Evolutionary conservation across 2,329 filamentous ascomycete species (phyloP), one percentile per base, ranked within the genome.

Genomic region (Herpotrichia juniperi): DNA sequence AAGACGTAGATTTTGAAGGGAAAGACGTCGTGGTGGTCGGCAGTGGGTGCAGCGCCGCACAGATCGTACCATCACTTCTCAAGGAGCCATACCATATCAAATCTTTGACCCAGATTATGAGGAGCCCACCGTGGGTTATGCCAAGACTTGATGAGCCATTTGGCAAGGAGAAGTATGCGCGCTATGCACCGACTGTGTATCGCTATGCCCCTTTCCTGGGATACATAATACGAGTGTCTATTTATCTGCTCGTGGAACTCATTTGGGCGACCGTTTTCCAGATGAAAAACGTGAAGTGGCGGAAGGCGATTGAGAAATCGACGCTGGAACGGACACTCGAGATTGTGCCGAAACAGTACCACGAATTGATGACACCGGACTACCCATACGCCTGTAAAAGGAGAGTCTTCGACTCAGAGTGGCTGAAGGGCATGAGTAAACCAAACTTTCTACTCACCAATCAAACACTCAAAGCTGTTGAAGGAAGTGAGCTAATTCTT

Each of bases 11-110:
- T 48, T 59, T 82, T 10, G 66, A 73, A n/a, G 74, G 71, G 43
- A 83, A 82, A 56, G 68, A 82, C 56, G 77, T 83, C 11, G 66
- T 82, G n/a, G 75, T 83, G 10, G 55, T 83, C 50, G 81, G 81
- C 4, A 40, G 12, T n/a, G 28, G 28, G n/a, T 52, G 50, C 37
- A 48, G 31, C 19, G 50, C 50, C 2, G 50, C 50, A 2, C 50
- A 52, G 32, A 26, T 52, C 8, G 50, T 52, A 21, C 50, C 45
- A 2, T 37, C 24, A 46, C 32, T 56, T 7, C 37, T 53, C 21
- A 49, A 46, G 19, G 42, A 53, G 9, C 35, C 46, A 10, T 49
- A 49, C 35, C 17, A 49, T n/a, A 46, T 50, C 7, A 53, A 50
- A 4, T 40, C 42, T 2, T 14, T 56, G 5, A 53, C 50, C 3